These are phyloP conservation scores for Roridomyces roridus DNA, from an alignment of 768 basidiomycete genomes.

Conservation along the genomic window DNA sequence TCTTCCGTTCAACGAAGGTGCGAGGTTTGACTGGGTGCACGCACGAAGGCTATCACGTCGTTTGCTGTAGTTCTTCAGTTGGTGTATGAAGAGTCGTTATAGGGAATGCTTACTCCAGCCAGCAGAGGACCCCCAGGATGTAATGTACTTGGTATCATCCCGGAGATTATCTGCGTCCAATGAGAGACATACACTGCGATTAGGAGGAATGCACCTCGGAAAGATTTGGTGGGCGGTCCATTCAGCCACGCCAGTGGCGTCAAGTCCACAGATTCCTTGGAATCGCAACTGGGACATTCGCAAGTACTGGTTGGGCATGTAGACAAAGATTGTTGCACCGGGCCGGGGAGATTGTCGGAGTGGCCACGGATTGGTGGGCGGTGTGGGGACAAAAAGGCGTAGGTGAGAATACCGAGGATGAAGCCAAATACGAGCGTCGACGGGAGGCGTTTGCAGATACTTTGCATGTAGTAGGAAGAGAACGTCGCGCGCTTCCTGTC, in stretches of 20 bases:
- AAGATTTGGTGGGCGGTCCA: constrained; percentile 46
- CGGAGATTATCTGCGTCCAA: constrained; percentile 41
- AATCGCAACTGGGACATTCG: not conserved
- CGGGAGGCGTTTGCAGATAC: not conserved
- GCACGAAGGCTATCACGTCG: constrained; percentile 50
- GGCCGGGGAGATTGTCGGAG: not conserved
- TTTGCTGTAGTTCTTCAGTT: constrained; percentile 38
- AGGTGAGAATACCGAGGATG: constrained; percentile 2
- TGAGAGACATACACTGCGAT: not conserved
- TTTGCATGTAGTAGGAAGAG: not conserved
- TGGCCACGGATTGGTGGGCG: too few relatives aligned
- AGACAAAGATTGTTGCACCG: not conserved
- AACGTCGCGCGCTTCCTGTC: too few relatives aligned
- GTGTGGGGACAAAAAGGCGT: not conserved
- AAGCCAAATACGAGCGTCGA: not conserved
- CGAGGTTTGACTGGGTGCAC: not conserved
- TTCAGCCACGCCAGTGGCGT: not conserved
- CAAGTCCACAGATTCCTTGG: not conserved
- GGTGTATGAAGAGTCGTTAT: too few relatives aligned
- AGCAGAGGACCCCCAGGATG: constrained; percentile 51
- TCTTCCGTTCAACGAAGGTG: not conserved
- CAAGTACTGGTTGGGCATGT: not conserved
- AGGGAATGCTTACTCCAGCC: constrained; percentile 17
- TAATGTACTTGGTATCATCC: constrained; percentile 48
- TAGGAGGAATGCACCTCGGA: constrained; percentile 33